Base-by-base conservation (phyloP, 2,329 filamentous ascomycete genomes). In the Monascus ruber region DNA sequence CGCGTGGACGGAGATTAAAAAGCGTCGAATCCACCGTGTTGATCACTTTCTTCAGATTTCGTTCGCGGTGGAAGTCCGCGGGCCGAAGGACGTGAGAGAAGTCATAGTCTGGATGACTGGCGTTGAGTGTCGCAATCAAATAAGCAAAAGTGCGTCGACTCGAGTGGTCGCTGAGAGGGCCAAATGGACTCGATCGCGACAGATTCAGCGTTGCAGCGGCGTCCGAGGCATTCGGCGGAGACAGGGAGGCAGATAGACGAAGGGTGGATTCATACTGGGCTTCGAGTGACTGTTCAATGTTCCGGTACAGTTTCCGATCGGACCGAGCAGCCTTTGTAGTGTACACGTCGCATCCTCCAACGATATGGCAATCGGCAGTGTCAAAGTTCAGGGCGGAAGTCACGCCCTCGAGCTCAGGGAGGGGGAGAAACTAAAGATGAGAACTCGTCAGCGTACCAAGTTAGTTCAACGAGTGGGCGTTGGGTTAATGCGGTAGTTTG, bases 221-320 rank as follows among this genome's bases (percentile, higher is more conserved):
- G 45, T 83, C 74, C 47, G 79, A 74, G 42, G 79, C 80, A 49
- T 87, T 79, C 1, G 87, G 85, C 26, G 88, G 85, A 24, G 89
- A 93, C 17, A 96, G 73, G 35, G 85, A 88, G 11, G 85, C 85
- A 26, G 89, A 88, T 26, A 94, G 76, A 47, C 86, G 83, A 36
- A 95, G 72, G 1, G 94, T 76, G 5, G 87, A 85, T 51, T 87
- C 84, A 72, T 96, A 87, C 62, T 94, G 86, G 31, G 84, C 83
- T 62, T 93, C 87, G 42, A 98, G 77, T 26, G 85, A 87, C 56
- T 84, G 79, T 59, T 95, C 88, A 57, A 98, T 96, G 58, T 82
- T 85, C 65, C 88, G 93, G 72, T 95, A 95, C 6, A 98, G 72
- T 60, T 96, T 96, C 75, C 95, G 95, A 62, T 98, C 91, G 47